Evolutionary conservation across 805 yeast genomes (phyloP).

Genomic region (Candida koratica): DNA sequence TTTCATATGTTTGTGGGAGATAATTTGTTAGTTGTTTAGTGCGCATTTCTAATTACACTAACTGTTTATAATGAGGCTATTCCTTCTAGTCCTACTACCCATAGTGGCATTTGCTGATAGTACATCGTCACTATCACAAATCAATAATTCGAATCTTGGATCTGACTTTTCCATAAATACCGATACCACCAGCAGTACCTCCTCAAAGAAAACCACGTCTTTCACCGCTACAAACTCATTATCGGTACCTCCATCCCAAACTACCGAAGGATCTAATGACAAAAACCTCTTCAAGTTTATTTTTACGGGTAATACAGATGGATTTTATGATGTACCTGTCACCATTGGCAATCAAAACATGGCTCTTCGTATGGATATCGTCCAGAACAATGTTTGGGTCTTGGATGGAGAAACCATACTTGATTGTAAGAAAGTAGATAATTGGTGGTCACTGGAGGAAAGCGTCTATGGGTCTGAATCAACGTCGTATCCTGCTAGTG

Average conservation of each 20-base stretch:
- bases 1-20: too few species aligned
- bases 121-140: conserved; percentile 9
- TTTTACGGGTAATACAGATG: conserved; percentile 9
- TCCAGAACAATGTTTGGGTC: conserved; percentile 41
- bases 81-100: too few species aligned
- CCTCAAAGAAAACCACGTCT: conserved; percentile 1
- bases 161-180: conserved; percentile 15
- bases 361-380: conserved; percentile 26
- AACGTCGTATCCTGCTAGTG: conserved; percentile 10
- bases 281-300: conserved; percentile 10
- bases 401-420: conserved; percentile 23
- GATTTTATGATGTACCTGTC: conserved; percentile 13
- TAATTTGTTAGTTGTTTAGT: too few species aligned
- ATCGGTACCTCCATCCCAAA: conserved; percentile 3
- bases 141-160: conserved; percentile 15
- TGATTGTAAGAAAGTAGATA: conserved; percentile 21
- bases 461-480: conserved; percentile 5
- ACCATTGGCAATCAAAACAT: conserved; percentile 14
- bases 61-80: too few species aligned
- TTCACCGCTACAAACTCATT: neutral
- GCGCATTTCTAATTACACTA: neutral
- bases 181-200: conserved; percentile 6
- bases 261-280: conserved; percentile 12
- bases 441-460: conserved; percentile 19
- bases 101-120: too few species aligned